These are phyloP conservation scores for Trypanosoma avium DNA, from an alignment of 208 protist genomes.

Conservation along the genomic window DNA sequence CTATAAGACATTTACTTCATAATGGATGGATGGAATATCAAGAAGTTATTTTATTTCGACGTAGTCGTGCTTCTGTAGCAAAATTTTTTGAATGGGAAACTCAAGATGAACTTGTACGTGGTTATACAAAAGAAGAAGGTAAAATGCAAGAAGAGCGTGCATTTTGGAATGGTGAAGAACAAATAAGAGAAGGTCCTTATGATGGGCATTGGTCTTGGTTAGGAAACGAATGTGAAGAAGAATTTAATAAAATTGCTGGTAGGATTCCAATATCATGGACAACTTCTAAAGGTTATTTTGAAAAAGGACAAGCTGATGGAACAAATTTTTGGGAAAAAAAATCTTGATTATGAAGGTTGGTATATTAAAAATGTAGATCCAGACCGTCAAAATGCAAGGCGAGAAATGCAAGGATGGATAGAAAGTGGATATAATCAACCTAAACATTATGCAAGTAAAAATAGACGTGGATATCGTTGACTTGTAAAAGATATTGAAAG, in stretches of 20 bases:
- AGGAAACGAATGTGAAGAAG: slow-evolving; percentile 75
- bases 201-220: slow-evolving; percentile 89
- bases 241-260: slow-evolving; percentile 78
- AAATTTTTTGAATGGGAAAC: slow-evolving; percentile 85
- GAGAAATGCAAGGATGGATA: slow-evolving; percentile 81
- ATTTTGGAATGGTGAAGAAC: slow-evolving; percentile 89
- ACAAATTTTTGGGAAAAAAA: slow-evolving; percentile 93
- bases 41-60: slow-evolving; percentile 76
- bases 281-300: slow-evolving; percentile 85
- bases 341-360: slow-evolving; percentile 91
- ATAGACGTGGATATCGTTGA: slow-evolving; percentile 84
- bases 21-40: slow-evolving; percentile 91
- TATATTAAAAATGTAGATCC: slow-evolving; percentile 92
- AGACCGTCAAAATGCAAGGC: slow-evolving; percentile 75
- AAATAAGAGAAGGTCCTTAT: slow-evolving; percentile 80
- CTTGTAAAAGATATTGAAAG: slow-evolving; percentile 90
- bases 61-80: slow-evolving; percentile 68
- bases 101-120: slow-evolving; percentile 57
- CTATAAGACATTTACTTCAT: slow-evolving; percentile 83
- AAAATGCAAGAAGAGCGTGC: slow-evolving; percentile 72
- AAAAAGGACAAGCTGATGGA: slow-evolving; percentile 78
- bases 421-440: slow-evolving; percentile 90
- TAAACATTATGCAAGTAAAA: slow-evolving; percentile 90
- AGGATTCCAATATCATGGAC: slow-evolving; percentile 83
- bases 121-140: slow-evolving; percentile 80